These are phyloP conservation scores for Suillus spraguei DNA, from an alignment of 768 basidiomycete species.

Conservation along the genomic window DNA sequence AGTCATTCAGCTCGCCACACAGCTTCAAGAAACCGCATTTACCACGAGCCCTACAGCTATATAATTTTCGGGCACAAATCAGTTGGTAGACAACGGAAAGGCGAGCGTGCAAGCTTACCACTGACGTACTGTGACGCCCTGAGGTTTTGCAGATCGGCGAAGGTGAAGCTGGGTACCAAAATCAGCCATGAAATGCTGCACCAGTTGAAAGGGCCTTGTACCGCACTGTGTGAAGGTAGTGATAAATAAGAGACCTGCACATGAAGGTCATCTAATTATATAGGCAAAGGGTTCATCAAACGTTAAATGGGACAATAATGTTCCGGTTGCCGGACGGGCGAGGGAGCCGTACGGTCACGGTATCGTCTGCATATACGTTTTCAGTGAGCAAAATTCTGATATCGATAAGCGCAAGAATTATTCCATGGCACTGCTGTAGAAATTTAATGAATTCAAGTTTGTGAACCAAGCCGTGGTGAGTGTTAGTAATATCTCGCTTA, in stretches of 20 bases:
- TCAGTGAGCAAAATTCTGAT: not conserved
- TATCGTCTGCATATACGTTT: not conserved
- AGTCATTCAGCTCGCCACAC: not conserved
- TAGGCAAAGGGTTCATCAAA: constrained; percentile 10
- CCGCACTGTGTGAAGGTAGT: not conserved
- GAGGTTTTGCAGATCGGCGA: constrained; percentile 11
- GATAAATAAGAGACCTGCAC: not conserved
- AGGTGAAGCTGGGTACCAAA: not conserved
- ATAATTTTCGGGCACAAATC: not conserved
- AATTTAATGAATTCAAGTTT: not conserved
- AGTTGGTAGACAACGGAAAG: constrained; percentile 3
- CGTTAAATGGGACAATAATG: not conserved
- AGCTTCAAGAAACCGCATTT: constrained; percentile 6
- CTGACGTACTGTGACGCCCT: constrained; percentile 27
- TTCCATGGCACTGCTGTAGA: not conserved
- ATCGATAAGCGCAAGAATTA: not conserved
- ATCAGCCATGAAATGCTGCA: constrained; percentile 2
- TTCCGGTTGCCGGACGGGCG: constrained; percentile 4
- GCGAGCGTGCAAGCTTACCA: constrained; percentile 19
- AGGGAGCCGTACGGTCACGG: not conserved
- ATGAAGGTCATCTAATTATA: constrained; percentile 17
- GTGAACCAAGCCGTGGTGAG: not conserved
- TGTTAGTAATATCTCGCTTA: not conserved
- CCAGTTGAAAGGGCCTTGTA: constrained; percentile 1
- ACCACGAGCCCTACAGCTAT: constrained; percentile 30